phyloP scores from a whole-genome alignment of 2,329 filamentous ascomycete species.

The Venturiaceae sp. region DNA sequence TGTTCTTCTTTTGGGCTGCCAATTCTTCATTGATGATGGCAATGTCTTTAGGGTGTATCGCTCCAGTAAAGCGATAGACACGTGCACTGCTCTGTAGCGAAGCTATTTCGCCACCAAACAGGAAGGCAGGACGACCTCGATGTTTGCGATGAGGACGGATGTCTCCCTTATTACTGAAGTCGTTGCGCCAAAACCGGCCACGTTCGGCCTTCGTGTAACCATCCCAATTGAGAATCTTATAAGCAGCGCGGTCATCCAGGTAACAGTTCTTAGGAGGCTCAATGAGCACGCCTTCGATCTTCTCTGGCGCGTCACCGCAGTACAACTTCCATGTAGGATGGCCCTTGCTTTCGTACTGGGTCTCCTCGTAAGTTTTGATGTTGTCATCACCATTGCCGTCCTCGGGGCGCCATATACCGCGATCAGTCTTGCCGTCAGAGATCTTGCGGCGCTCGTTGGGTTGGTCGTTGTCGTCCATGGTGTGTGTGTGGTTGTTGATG shows the following conservation, averaged over 20 bases:
- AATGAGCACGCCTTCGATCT: slow-evolving; percentile 16
- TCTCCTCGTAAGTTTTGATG: slow-evolving; percentile 17
- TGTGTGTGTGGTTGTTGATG: not conserved
- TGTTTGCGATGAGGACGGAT: slow-evolving; percentile 22
- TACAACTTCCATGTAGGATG: slow-evolving; percentile 30
- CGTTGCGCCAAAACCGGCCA: slow-evolving; percentile 24
- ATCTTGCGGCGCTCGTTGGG: slow-evolving; percentile 8
- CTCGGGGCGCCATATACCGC: slow-evolving; percentile 27
- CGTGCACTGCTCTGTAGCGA: not conserved
- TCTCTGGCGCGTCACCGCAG: slow-evolving; percentile 18
- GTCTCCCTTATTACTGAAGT: slow-evolving; percentile 24
- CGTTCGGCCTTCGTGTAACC: not conserved
- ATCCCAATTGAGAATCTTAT: slow-evolving; percentile 16
- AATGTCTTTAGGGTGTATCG: not conserved
- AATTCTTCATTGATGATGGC: not conserved
- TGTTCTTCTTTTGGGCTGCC: not conserved
- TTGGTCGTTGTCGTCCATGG: not conserved
- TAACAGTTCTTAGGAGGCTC: slow-evolving; percentile 28
- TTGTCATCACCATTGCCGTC: slow-evolving; percentile 25
- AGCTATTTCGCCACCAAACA: not conserved
- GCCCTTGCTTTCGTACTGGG: slow-evolving; percentile 12
- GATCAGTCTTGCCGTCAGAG: slow-evolving; percentile 20
- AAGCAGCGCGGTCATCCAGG: slow-evolving; percentile 29
- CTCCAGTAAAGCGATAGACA: not conserved
- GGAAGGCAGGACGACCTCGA: slow-evolving; percentile 25